Evolutionary conservation across 2,329 filamentous ascomycete genomes (phyloP).

Genomic region (Fusarium duplospermum): DNA sequence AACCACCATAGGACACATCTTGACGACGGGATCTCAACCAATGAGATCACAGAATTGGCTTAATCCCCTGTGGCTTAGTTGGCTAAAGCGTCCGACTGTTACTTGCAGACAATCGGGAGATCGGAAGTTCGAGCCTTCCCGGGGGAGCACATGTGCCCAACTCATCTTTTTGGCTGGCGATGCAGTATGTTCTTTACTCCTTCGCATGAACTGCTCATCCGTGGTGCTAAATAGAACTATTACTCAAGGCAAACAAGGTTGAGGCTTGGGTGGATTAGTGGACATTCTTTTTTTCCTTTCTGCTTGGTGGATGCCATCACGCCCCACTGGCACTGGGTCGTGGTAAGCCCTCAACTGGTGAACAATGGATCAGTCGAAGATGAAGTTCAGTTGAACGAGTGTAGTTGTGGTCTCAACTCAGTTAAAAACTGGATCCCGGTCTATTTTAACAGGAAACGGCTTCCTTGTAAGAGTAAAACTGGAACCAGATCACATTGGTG

Average conservation of each 20-base stretch:
- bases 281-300: not conserved
- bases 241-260: not conserved
- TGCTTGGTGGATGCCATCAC: not conserved
- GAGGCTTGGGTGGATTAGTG: not conserved
- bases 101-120: constrained; percentile 44
- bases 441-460: not conserved
- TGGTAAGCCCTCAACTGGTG: not conserved
- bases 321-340: not conserved
- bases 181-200: not conserved
- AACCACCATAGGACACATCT: not conserved
- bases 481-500: not conserved
- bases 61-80: constrained; percentile 41
- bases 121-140: constrained; percentile 47
- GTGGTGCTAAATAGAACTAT: too few species aligned
- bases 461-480: not conserved
- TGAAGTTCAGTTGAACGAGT: not conserved
- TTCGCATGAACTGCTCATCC: not conserved
- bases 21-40: not conserved
- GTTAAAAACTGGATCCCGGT: too few species aligned
- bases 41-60: not conserved
- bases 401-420: not conserved
- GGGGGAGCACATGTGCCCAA: constrained; percentile 30
- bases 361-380: not conserved
- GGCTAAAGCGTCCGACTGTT: constrained; percentile 43
- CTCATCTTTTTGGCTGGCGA: not conserved